A percentile compares a stretch with the other conserved stretches of the same genome.
Conservation (phyloP, 768 basidiomycete species). For the Fomitopsis pulvina region DNA sequence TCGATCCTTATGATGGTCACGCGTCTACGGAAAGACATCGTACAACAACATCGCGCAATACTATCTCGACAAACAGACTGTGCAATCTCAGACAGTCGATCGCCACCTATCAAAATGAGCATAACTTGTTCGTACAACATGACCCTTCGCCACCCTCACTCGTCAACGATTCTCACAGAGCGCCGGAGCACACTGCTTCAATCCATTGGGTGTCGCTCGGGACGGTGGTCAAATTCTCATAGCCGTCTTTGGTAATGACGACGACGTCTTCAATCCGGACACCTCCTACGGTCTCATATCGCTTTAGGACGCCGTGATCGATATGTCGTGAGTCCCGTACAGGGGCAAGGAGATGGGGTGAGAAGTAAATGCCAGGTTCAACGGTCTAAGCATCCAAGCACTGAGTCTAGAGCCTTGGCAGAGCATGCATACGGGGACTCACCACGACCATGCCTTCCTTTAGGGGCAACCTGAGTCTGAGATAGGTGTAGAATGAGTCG, state of each 20-base stretch:
- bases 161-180: constrained; percentile 22
- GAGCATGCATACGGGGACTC: constrained; percentile 24
- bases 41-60: too few relatives aligned
- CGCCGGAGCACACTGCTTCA: constrained; percentile 76
- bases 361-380: constrained; percentile 88
- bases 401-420: neutral
- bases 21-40: too few relatives aligned
- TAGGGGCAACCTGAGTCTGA: constrained; percentile 72
- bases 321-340: constrained; percentile 60
- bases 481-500: constrained; percentile 68
- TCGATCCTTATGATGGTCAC: too few relatives aligned
- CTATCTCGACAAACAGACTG: too few relatives aligned
- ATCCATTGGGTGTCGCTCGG: constrained; percentile 78
- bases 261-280: constrained; percentile 94
- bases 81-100: too few relatives aligned
- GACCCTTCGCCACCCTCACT: too few relatives aligned
- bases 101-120: too few relatives aligned
- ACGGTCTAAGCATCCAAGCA: constrained; percentile 52
- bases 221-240: constrained; percentile 82
- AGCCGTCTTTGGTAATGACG: constrained; percentile 64
- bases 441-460: constrained; percentile 82
- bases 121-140: too few relatives aligned
- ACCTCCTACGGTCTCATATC: constrained; percentile 81
- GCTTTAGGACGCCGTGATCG: constrained; percentile 57
- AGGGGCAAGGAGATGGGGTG: constrained; percentile 64